These are phyloP conservation scores for Aegilops umbellulata DNA, from an alignment of 176 grass and related monocot genomes.

Conservation along the genomic window DNA sequence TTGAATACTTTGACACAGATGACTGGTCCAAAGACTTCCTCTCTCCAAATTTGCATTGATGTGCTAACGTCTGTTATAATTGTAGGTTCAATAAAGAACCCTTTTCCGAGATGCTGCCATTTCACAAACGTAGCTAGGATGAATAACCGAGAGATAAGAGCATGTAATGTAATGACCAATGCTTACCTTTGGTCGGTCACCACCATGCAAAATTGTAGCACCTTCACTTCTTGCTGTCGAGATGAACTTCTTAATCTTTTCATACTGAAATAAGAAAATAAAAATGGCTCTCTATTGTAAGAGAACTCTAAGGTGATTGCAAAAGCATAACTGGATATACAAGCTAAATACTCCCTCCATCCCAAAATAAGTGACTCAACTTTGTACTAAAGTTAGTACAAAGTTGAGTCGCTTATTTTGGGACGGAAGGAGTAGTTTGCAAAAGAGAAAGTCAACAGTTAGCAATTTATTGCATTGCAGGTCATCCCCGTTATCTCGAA, in stretches of 20 bases:
- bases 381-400: too few species aligned
- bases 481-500: not conserved
- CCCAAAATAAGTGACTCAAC: too few species aligned
- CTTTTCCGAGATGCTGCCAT: constrained; percentile 79
- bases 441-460: not conserved
- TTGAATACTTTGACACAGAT: constrained; percentile 84
- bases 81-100: constrained; percentile 86
- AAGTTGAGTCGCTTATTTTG: too few species aligned
- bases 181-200: constrained; percentile 73
- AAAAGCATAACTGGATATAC: not conserved
- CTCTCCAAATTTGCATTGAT: constrained; percentile 97
- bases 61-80: constrained; percentile 84
- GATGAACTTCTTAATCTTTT: constrained; percentile 79
- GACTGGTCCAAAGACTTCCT: constrained; percentile 95
- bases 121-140: constrained; percentile 15
- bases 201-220: constrained; percentile 74
- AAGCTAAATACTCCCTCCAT: not conserved
- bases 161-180: not conserved
- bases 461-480: not conserved
- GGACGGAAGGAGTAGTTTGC: not conserved
- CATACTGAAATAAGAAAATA: constrained; percentile 58
- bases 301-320: not conserved
- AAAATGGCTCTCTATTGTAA: not conserved
- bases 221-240: constrained; percentile 79
- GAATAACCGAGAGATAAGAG: constrained; percentile 16